Conservation (phyloP, 2,329 filamentous ascomycete genomes). For the Didymella exigua region DNA sequence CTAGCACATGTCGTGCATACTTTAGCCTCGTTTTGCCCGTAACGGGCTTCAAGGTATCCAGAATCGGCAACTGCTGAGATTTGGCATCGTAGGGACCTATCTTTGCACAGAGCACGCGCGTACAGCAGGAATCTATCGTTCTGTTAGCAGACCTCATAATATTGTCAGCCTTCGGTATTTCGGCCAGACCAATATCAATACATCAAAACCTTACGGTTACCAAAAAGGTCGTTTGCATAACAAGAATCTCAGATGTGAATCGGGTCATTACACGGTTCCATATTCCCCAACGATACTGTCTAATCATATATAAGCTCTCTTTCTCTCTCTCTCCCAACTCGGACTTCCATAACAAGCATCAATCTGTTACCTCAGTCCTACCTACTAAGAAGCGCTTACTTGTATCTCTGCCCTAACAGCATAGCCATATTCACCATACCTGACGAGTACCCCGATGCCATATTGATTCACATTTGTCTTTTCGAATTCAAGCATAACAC, state of each 20-base stretch:
- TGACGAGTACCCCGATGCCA: neutral
- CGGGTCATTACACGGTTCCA: neutral
- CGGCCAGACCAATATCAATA: neutral
- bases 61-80: neutral
- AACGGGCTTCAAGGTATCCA: neutral
- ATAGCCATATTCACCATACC: neutral
- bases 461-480: neutral
- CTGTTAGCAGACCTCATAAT: neutral
- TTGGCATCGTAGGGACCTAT: neutral
- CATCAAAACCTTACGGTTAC: neutral
- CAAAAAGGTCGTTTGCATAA: neutral
- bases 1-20: conserved; percentile 1
- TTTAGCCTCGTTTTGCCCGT: neutral
- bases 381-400: too few species aligned
- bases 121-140: neutral
- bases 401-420: neutral
- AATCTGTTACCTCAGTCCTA: neutral
- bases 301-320: neutral
- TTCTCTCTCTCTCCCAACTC: neutral
- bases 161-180: neutral
- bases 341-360: neutral
- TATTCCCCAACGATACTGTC: neutral
- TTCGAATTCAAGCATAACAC: neutral
- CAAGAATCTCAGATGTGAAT: neutral
- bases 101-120: neutral